Base-by-base conservation (phyloP, 345 rosid species). In the Linum lewisii region DNA sequence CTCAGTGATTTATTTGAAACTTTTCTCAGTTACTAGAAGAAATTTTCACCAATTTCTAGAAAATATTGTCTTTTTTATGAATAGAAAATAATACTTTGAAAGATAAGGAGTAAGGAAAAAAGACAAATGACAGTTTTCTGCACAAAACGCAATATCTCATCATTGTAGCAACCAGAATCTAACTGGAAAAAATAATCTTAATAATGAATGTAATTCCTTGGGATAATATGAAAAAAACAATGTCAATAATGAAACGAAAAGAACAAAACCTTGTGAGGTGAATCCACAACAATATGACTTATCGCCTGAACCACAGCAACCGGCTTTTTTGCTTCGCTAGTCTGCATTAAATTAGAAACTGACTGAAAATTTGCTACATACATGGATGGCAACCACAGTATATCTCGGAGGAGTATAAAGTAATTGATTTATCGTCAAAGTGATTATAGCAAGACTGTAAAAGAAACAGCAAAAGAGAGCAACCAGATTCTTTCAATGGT, bases 301-400 rank as follows among this genome's bases (percentile, higher is more conserved):
- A 78, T 59, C 56, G 64, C 66, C 67, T 58, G 68, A 34, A 69
- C 69, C 34, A 77, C 73, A 65, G 78, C 74, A 50, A 59, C 82
- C 57, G 73, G 77, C 70, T 78, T 84, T 69, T 77, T 84, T 52
- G 54, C 63, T 63, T 83, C 86, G 75, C 81, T 88, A 82, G 82
- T 85, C 99, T 89, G 99, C 97, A 93, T 82, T 85, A 93, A 93
- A 93, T 89, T 81, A 87, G 89, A 86, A 89, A 89, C 94, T 82
- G 87, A 81, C 94, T 87, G 91, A 87, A 87, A 89, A 85, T 91
- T 94, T 87, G 86, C 95, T 87, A 78, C 88, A 84, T 87, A 78
- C 88, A 84, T 76, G 77, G 80, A 86, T 83, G 66, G 73, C 85
- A 82, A 81, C 92, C 81, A 85, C 76, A 77, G 78, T 82, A 70